Evolutionary conservation across 768 basidiomycete species (phyloP), one percentile per base, ranked within the genome.

Genomic region (Daedalea quercina): DNA sequence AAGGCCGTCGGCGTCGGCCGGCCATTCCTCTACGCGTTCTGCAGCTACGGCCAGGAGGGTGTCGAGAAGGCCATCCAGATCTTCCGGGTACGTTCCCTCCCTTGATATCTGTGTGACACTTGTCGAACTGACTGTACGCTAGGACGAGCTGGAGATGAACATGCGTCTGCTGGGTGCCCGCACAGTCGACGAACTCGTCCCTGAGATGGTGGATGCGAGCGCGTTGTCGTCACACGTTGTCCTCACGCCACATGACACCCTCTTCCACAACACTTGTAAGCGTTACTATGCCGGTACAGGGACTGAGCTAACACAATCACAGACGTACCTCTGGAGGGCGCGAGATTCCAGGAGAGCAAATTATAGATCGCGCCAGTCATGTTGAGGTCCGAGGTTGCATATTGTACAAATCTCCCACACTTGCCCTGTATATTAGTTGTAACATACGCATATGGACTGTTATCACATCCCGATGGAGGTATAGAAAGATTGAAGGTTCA

Each of bases 61-160:
- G 86, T 94, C 20, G 84, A 88, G 51, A 81, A 77, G 59, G 88
- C 90, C 1, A 61, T 94, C 46, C 78, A 87, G 59, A 87, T 94
- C 42, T 67, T 93, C 47, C 74, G 77, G 57, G 88, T 87, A 60
- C 52, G 79, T 62, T 4, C 19, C 26, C 25, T 3, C 24, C 9
- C 15, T 17, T 15, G 20, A 20, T 47, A 22, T 50, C 44, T 17
- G 7, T 8, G 9, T 20, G 48, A 8, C 40, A 31, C n/a, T 25
- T 37, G 8, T 28, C 8, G n/a, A 24, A 28, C 19, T 50, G 34
- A 50, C 33, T 6, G 28, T 44, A 19, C 9, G 31, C 20, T 60
- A 95, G 91, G 90, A 93, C 60, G 94, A 97, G 69, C 90, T 97
- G 61, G 90, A 94, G 72, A 96, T 96, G 94, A 92, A 94, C 71